phyloP scores from a whole-genome alignment of 2,329 filamentous ascomycete genomes.

The Exserohilum turcica region DNA sequence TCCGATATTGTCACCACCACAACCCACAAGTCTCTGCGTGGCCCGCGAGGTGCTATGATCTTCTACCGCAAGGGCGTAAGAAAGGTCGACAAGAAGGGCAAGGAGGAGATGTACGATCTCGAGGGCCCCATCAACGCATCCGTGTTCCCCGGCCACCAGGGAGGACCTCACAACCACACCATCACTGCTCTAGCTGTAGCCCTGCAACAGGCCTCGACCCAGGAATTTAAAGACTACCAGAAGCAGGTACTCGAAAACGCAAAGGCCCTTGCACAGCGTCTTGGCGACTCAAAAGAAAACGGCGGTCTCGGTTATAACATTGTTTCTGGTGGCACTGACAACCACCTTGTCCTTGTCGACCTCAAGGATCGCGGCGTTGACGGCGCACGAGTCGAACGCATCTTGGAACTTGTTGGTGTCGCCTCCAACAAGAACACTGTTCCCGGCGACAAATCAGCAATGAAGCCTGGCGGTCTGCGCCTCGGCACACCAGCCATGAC shows the following conservation, averaged over 20 bases:
- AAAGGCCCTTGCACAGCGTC: slow-evolving; percentile 76
- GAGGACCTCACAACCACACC: slow-evolving; percentile 98
- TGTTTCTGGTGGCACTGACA: slow-evolving; percentile 93
- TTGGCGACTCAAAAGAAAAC: slow-evolving; percentile 71
- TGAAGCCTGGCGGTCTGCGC: slow-evolving; percentile 92
- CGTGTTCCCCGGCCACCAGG: slow-evolving; percentile 97
- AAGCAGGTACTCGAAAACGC: slow-evolving; percentile 87
- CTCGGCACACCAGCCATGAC: slow-evolving; percentile 99
- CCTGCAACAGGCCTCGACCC: slow-evolving; percentile 86
- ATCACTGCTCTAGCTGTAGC: slow-evolving; percentile 95
- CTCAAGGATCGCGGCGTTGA: slow-evolving; percentile 88
- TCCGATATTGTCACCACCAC: slow-evolving; percentile 98
- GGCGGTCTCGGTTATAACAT: slow-evolving; percentile 82
- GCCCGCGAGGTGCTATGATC: slow-evolving; percentile 98
- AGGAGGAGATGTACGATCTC: slow-evolving; percentile 91
- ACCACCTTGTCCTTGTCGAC: slow-evolving; percentile 92
- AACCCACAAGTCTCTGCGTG: slow-evolving; percentile 98
- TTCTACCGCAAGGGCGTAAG: slow-evolving; percentile 98
- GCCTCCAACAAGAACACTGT: slow-evolving; percentile 99
- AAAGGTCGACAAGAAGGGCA: slow-evolving; percentile 85
- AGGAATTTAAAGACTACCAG: slow-evolving; percentile 93
- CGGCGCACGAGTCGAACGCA: slow-evolving; percentile 84
- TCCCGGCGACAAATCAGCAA: slow-evolving; percentile 93
- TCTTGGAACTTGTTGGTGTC: slow-evolving; percentile 89
- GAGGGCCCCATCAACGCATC: slow-evolving; percentile 93